Conservation (phyloP, 805 yeast species). For the Groenewaldozyma salmanticensis region DNA sequence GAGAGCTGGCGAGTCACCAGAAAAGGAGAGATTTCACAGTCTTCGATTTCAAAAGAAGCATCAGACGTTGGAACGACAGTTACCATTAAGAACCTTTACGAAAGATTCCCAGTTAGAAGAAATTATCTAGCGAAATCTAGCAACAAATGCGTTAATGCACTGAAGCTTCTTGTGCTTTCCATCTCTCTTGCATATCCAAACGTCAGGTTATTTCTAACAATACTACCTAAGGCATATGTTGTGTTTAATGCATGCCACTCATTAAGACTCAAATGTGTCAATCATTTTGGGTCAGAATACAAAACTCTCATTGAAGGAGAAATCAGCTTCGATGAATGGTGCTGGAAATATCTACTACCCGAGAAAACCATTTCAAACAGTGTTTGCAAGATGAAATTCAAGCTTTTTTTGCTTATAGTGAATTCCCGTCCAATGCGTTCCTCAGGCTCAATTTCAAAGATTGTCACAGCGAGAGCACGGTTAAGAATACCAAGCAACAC, state of each 20-base stretch:
- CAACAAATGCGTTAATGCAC: neutral
- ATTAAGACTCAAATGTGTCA: neutral
- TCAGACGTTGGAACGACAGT: slow-evolving; percentile 69
- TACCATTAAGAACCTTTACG: slow-evolving; percentile 46
- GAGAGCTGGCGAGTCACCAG: slow-evolving; percentile 42
- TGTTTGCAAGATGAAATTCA: neutral
- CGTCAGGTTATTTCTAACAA: neutral
- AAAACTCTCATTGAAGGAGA: neutral
- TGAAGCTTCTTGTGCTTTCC: neutral
- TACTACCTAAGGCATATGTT: neutral
- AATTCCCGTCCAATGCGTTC: slow-evolving; percentile 41
- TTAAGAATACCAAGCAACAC: slow-evolving; percentile 1
- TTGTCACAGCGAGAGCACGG: slow-evolving; percentile 56
- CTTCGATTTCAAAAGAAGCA: no score
- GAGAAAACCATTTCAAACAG: neutral
- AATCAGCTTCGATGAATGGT: neutral
- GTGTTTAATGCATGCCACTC: neutral
- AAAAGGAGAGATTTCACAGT: neutral
- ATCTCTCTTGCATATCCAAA: neutral
- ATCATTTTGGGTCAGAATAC: neutral
- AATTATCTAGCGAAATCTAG: neutral
- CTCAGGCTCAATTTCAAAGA: slow-evolving; percentile 61
- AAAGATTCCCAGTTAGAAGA: slow-evolving; percentile 59
- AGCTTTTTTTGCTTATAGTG: slow-evolving; percentile 51
- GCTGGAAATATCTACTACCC: slow-evolving; percentile 1